Evolutionary conservation across 2,329 filamentous ascomycete genomes (phyloP).

Genomic region (Paracoccidioides lutzii): DNA sequence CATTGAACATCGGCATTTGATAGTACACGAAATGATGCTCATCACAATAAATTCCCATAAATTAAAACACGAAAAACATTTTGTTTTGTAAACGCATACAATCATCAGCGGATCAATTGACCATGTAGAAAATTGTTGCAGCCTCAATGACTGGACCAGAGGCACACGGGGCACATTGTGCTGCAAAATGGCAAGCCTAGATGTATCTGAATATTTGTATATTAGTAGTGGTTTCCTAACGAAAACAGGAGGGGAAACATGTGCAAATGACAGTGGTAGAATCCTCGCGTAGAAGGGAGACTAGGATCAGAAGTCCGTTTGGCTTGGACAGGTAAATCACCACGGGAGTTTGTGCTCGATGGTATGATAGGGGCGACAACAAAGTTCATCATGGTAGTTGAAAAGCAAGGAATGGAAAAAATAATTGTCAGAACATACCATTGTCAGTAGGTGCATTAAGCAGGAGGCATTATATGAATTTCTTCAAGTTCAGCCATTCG

Average conservation of each 20-base stretch:
- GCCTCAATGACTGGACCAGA: too few relatives aligned
- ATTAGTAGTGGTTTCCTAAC: not conserved
- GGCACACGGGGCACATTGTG: not conserved
- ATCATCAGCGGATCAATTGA: not conserved
- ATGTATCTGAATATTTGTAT: not conserved
- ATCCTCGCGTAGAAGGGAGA: constrained; percentile 1
- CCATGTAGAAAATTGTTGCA: not conserved
- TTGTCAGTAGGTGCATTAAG: not conserved
- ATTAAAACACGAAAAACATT: not conserved
- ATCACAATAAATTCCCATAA: constrained; percentile 22
- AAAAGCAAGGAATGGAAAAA: constrained; percentile 5
- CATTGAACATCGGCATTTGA: constrained; percentile 37
- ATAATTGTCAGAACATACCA: constrained; percentile 3
- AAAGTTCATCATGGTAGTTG: constrained; percentile 41
- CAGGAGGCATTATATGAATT: not conserved
- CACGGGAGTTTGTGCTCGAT: constrained; percentile 23
- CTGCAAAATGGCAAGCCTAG: too few relatives aligned
- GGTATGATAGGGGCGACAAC: constrained; percentile 52
- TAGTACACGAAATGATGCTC: constrained; percentile 34
- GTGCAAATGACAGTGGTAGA: not conserved
- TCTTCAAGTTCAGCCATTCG: not conserved
- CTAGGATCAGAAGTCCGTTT: constrained; percentile 45
- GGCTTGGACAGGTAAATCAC: constrained; percentile 50
- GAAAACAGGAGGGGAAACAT: constrained; percentile 1
- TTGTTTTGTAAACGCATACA: not conserved